A percentile compares a stretch with the other conserved stretches of the same genome.
Conservation (phyloP, 2,329 filamentous ascomycete genomes). For the Nothophoma quercina region DNA sequence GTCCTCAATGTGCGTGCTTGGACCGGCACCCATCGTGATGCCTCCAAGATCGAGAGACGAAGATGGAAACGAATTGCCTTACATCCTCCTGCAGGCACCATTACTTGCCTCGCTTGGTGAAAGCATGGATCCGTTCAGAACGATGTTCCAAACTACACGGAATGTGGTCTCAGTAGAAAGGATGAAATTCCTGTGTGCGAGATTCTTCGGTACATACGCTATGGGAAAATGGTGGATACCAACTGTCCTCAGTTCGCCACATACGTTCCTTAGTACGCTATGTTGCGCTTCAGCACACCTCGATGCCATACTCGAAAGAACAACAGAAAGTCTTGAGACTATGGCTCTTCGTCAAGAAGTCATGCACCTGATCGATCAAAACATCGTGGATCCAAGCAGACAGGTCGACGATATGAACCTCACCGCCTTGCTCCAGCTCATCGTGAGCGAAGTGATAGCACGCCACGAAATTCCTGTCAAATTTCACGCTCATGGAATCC, state of each 20-base stretch:
- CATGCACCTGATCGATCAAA: slow-evolving; percentile 41
- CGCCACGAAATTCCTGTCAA: slow-evolving; percentile 29
- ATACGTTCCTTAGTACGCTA: slow-evolving; percentile 49
- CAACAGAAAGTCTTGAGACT: slow-evolving; percentile 41
- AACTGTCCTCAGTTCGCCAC: slow-evolving; percentile 40
- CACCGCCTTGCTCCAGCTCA: slow-evolving; percentile 47
- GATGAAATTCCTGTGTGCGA: slow-evolving; percentile 46
- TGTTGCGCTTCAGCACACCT: slow-evolving; percentile 45
- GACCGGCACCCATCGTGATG: slow-evolving; percentile 31
- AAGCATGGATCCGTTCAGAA: slow-evolving; percentile 44
- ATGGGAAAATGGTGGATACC: slow-evolving; percentile 48
- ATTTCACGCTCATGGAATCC: slow-evolving; percentile 41
- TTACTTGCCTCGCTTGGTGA: slow-evolving; percentile 41
- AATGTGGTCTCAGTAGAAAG: slow-evolving; percentile 45
- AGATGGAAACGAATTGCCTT: slow-evolving; percentile 21
- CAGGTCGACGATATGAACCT: slow-evolving; percentile 45
- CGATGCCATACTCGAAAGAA: slow-evolving; percentile 36
- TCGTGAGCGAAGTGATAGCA: slow-evolving; percentile 44
- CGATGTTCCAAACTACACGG: slow-evolving; percentile 42
- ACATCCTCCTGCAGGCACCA: slow-evolving; percentile 22
- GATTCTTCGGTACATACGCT: slow-evolving; percentile 42
- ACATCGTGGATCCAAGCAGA: slow-evolving; percentile 31
- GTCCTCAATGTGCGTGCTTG: slow-evolving; percentile 23
- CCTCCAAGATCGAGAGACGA: slow-evolving; percentile 19
- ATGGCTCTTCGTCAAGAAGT: slow-evolving; percentile 44